A percentile compares a stretch with the other conserved stretches of the same genome.
These are phyloP conservation scores for Sistotremastrum niveocremeum DNA, from an alignment of 768 basidiomycete genomes.

Conservation along the genomic window DNA sequence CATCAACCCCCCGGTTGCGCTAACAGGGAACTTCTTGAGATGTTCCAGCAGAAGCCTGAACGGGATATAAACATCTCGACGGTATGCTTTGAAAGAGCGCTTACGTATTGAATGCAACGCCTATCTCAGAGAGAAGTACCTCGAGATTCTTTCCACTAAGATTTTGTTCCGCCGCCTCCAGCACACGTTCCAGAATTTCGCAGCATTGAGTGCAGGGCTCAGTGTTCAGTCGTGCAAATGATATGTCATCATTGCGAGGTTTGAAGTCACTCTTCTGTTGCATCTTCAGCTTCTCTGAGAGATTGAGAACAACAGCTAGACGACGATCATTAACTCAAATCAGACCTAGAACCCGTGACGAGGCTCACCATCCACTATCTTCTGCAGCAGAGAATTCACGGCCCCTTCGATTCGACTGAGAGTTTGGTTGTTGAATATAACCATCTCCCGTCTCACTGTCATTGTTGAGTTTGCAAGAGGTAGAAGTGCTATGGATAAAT, in stretches of 20 bases:
- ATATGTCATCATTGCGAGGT: conserved; percentile 89
- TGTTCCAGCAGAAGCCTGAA: conserved; percentile 82
- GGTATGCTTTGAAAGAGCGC: background rate
- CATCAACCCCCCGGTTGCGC: conserved; percentile 93
- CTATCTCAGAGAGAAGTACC: conserved; percentile 84
- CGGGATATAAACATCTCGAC: background rate
- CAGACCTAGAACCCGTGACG: background rate
- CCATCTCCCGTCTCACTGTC: conserved; percentile 84
- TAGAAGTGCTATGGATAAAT: conserved; percentile 79
- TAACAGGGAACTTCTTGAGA: conserved; percentile 91
- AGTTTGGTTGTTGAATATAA: conserved; percentile 79
- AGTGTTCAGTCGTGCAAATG: conserved; percentile 88
- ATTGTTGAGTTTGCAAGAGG: conserved; percentile 79
- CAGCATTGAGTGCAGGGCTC: conserved; percentile 85
- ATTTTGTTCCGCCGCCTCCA: conserved; percentile 59
- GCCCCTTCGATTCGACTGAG: conserved; percentile 76
- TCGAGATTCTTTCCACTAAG: conserved; percentile 90
- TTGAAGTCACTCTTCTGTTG: conserved; percentile 97
- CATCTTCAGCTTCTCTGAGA: conserved; percentile 64
- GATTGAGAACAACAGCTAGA: conserved; percentile 60
- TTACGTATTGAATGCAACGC: conserved; percentile 73
- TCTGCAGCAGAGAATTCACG: conserved; percentile 68
- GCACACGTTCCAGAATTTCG: conserved; percentile 69
- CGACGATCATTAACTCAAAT: background rate
- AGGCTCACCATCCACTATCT: conserved; percentile 62